Conservation (phyloP, 352 stramenopile genomes). For the Pythium dissotocum region DNA sequence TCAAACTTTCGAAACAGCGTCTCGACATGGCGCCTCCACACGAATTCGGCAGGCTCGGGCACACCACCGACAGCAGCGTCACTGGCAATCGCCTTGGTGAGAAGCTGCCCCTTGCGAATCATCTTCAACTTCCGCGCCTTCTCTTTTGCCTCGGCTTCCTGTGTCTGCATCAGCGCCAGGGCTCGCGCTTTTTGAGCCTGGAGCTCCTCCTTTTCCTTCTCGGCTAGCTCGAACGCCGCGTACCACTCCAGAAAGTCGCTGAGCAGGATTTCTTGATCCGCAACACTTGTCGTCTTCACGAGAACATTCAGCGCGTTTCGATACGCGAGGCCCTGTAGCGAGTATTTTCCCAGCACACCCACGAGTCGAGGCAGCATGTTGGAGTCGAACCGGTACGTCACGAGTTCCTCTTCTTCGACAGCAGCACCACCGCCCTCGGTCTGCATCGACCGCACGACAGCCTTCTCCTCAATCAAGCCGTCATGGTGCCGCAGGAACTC, state of each 20-base stretch:
- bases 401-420: not conserved
- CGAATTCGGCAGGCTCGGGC: slow-evolving; percentile 19
- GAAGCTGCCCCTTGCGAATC: slow-evolving; percentile 35
- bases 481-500: slow-evolving; percentile 50
- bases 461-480: slow-evolving; percentile 27
- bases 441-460: not conserved
- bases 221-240: slow-evolving; percentile 41
- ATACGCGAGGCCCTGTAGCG: slow-evolving; percentile 51
- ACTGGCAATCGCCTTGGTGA: slow-evolving; percentile 26
- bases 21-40: slow-evolving; percentile 28
- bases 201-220: slow-evolving; percentile 53
- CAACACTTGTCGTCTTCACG: slow-evolving; percentile 27
- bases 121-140: slow-evolving; percentile 40
- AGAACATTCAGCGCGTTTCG: slow-evolving; percentile 50
- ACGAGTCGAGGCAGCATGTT: slow-evolving; percentile 60
- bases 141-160: slow-evolving; percentile 49
- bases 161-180: slow-evolving; percentile 37
- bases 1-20: slow-evolving; percentile 67
- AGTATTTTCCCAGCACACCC: slow-evolving; percentile 47
- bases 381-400: slow-evolving; percentile 46
- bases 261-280: slow-evolving; percentile 47
- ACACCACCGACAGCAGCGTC: not conserved
- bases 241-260: slow-evolving; percentile 59
- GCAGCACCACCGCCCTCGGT: not conserved
- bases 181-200: slow-evolving; percentile 43